Conservation (phyloP, 2,329 filamentous ascomycete genomes). For the Pseudomassariella vexata region DNA sequence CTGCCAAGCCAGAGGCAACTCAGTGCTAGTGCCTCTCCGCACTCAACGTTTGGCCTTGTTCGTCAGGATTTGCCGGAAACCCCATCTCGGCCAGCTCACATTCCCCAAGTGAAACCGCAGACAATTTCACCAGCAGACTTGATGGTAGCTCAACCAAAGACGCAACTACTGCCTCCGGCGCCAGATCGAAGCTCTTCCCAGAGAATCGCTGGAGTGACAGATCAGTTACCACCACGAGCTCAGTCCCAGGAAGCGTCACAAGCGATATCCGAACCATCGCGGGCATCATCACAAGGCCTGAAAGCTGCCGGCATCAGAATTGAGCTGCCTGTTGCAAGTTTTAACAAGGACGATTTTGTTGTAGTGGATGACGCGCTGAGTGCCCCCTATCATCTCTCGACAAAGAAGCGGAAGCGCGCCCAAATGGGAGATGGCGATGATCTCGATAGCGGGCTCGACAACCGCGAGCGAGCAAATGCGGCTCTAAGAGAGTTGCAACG, state of each 20-base stretch:
- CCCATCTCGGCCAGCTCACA: neutral
- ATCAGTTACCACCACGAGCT: neutral
- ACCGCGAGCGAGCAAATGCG: conserved; percentile 73
- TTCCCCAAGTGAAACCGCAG: neutral
- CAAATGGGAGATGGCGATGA: conserved; percentile 47
- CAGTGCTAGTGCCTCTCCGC: conserved; percentile 13
- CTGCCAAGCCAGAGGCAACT: conserved; percentile 20
- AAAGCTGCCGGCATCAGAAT: conserved; percentile 33
- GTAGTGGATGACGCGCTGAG: conserved; percentile 41
- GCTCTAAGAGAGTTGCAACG: conserved; percentile 66
- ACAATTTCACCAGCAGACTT: conserved; percentile 6
- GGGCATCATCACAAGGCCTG: conserved; percentile 10
- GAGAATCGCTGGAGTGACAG: neutral
- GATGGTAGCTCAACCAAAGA: conserved; percentile 1
- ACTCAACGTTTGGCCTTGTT: conserved; percentile 10
- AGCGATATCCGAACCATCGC: neutral
- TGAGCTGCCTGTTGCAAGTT: conserved; percentile 36
- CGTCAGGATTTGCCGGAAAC: neutral
- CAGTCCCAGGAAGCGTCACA: neutral
- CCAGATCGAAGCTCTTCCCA: conserved; percentile 15
- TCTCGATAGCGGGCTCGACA: conserved; percentile 62
- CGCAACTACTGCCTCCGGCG: neutral
- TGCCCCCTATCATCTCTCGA: conserved; percentile 40
- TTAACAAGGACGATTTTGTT: conserved; percentile 49
- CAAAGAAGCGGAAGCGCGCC: conserved; percentile 48